Evolutionary conservation across 805 yeast genomes (phyloP).

Genomic region (Candida rishiriensis): DNA sequence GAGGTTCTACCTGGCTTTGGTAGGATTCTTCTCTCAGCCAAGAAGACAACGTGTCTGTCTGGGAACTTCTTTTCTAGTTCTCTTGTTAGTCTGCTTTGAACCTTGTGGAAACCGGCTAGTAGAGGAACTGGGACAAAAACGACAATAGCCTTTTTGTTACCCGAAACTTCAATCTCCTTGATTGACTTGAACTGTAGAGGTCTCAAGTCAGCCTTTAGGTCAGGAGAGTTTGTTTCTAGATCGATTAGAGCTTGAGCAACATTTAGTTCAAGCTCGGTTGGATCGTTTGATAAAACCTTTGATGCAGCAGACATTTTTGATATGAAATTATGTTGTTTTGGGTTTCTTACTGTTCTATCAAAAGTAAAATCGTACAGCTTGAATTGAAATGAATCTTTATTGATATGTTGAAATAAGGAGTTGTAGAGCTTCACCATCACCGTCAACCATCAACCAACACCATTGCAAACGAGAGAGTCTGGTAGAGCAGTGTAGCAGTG

Average conservation of each 20-base stretch:
- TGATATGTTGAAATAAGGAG: no score
- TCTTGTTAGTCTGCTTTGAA: conserved; percentile 95
- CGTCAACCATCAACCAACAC: no score
- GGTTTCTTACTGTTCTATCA: neutral
- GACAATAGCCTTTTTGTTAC: conserved; percentile 98
- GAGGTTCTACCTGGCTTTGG: conserved; percentile 98
- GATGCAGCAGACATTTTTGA: conserved; percentile 88
- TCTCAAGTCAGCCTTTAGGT: conserved; percentile 96
- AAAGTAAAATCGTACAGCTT: neutral
- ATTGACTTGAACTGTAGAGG: conserved; percentile 98
- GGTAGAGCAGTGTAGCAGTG: no score
- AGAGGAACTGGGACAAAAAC: conserved; percentile 97
- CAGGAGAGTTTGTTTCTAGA: conserved; percentile 90
- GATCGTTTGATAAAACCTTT: conserved; percentile 91
- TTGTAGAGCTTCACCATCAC: no score
- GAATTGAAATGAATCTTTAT: no score
- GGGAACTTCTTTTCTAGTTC: conserved; percentile 99
- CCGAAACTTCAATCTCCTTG: conserved; percentile 95
- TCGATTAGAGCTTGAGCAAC: conserved; percentile 98
- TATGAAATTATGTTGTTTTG: conserved; percentile 1
- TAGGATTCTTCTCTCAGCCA: conserved; percentile 98
- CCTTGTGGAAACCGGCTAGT: conserved; percentile 90
- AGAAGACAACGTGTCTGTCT: conserved; percentile 98
- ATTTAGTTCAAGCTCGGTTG: conserved; percentile 98
- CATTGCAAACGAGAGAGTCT: no score